Evolutionary conservation across 2,329 filamentous ascomycete species (phyloP).

Genomic region (Periconia sp.): DNA sequence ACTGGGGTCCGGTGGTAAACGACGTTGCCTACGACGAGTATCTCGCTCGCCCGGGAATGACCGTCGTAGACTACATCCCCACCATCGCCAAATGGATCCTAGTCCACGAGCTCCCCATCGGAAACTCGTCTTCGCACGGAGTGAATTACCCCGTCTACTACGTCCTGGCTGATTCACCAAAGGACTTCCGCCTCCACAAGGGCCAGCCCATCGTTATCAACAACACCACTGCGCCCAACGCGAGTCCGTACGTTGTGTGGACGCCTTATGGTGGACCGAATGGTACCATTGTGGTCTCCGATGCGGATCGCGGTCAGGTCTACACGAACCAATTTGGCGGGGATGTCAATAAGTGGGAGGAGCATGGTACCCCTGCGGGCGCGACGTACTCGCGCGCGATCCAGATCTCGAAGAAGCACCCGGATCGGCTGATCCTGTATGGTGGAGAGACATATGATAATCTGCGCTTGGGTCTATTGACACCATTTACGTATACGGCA

Average conservation of each 20-base stretch:
- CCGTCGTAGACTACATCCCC: slow-evolving; percentile 20
- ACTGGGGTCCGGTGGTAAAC: slow-evolving; percentile 23
- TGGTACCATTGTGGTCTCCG: slow-evolving; percentile 22
- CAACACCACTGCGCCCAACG: slow-evolving; percentile 19
- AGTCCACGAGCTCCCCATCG: slow-evolving; percentile 20
- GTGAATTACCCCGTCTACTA: slow-evolving; percentile 26
- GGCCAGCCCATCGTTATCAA: slow-evolving; percentile 20
- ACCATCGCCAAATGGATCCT: slow-evolving; percentile 25
- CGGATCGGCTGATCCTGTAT: slow-evolving; percentile 18
- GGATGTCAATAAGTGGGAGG: slow-evolving; percentile 19
- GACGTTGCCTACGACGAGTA: slow-evolving; percentile 23
- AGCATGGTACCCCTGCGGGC: slow-evolving; percentile 20
- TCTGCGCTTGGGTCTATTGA: slow-evolving; percentile 6
- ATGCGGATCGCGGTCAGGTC: slow-evolving; percentile 18
- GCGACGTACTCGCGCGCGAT: slow-evolving; percentile 19
- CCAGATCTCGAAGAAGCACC: slow-evolving; percentile 18
- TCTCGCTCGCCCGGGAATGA: slow-evolving; percentile 24
- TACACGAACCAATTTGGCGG: slow-evolving; percentile 20
- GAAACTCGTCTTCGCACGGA: slow-evolving; percentile 16
- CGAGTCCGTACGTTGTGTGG: slow-evolving; percentile 22
- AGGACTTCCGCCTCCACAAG: slow-evolving; percentile 15
- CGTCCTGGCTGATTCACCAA: slow-evolving; percentile 19
- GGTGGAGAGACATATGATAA: slow-evolving; percentile 21
- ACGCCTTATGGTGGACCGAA: slow-evolving; percentile 22
- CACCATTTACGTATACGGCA: slow-evolving; percentile 18